Percentiles rank a stretch among this genome's conserved stretches.
Conservation (phyloP, 1,284 basidiomycete species). For the Volvariella surrecta region DNA sequence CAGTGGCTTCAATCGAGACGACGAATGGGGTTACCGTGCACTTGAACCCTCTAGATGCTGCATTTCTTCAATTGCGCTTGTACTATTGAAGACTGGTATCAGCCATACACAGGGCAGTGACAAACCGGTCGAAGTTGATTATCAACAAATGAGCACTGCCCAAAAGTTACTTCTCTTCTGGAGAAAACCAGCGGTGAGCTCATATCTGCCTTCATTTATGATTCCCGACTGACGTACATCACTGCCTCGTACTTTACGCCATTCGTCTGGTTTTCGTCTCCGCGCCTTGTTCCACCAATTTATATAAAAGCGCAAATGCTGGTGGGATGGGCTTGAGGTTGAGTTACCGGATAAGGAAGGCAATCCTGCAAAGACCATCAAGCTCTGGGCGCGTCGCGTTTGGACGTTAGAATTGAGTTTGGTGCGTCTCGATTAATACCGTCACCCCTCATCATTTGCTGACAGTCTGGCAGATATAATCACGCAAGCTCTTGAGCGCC, state of each 20-base stretch:
- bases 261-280: slow-evolving; percentile 6
- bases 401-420: slow-evolving; percentile 97
- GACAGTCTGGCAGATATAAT: background rate
- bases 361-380: slow-evolving; percentile 52
- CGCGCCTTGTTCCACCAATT: too few relatives aligned
- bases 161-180: slow-evolving; percentile 98
- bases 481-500: background rate
- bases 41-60: slow-evolving; percentile 94
- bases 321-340: slow-evolving; percentile 98
- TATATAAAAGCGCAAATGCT: slow-evolving; percentile 99
- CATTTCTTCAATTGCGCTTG: slow-evolving; percentile 96
- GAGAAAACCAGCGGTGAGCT: slow-evolving; percentile 93
- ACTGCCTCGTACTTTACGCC: background rate
- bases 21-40: slow-evolving; percentile 96
- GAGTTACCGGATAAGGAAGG: slow-evolving; percentile 54
- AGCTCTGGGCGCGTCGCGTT: slow-evolving; percentile 95
- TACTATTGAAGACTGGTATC: slow-evolving; percentile 96
- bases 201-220: slow-evolving; percentile 1
- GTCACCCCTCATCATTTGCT: background rate
- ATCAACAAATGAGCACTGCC: slow-evolving; percentile 91
- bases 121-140: slow-evolving; percentile 73
- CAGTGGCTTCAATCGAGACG: slow-evolving; percentile 93
- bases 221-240: background rate
- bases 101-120: slow-evolving; percentile 63
- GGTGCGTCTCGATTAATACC: slow-evolving; percentile 41